These are phyloP conservation scores for Serendipita sp. DNA, from an alignment of 768 basidiomycete genomes.

Conservation along the genomic window DNA sequence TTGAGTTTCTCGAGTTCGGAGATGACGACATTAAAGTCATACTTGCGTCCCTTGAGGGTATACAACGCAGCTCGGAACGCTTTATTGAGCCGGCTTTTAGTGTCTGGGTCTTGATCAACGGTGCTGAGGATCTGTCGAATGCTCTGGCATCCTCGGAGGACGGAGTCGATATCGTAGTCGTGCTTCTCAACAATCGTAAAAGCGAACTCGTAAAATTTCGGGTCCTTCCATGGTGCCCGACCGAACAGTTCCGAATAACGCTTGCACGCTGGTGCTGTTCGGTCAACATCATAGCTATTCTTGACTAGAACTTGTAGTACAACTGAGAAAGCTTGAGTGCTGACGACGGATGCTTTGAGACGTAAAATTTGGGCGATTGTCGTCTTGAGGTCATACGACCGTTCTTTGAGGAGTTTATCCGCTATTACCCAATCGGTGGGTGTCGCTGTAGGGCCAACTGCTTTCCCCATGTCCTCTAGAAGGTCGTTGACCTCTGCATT, in stretches of 20 bases:
- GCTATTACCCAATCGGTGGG: neutral
- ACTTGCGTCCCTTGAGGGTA: neutral
- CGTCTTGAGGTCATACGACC: neutral
- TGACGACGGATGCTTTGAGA: neutral
- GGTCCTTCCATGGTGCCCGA: neutral
- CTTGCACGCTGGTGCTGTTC: neutral
- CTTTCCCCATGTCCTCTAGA: neutral
- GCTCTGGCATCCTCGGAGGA: neutral
- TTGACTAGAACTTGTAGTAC: neutral
- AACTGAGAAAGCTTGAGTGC: neutral
- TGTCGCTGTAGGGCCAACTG: neutral
- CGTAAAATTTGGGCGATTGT: neutral
- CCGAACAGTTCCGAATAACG: neutral
- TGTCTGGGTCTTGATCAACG: neutral
- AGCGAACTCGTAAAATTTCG: neutral
- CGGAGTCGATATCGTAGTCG: neutral
- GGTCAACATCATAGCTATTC: neutral
- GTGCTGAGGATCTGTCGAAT: neutral
- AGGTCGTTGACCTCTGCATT: neutral
- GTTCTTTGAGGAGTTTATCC: neutral
- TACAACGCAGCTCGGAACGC: neutral
- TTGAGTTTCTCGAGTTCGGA: neutral
- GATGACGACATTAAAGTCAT: neutral
- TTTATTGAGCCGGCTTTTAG: neutral
- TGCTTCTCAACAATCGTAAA: neutral